Conservation (phyloP, 116 monocot species). For the Thalassia testudinum region DNA sequence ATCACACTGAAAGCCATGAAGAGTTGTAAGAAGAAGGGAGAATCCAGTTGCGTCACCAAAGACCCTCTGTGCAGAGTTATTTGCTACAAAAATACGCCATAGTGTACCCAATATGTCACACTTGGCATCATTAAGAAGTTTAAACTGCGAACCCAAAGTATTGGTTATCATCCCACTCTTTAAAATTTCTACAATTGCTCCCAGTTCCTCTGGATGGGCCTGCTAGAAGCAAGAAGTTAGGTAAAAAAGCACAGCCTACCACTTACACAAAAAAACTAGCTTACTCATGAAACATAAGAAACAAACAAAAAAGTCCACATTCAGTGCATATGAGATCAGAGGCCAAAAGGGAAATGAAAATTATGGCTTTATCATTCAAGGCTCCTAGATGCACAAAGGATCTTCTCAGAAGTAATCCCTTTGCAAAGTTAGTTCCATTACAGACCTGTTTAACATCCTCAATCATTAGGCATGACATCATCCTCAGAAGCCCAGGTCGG, state of each 20-base stretch:
- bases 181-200: conserved; percentile 69
- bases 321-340: neutral
- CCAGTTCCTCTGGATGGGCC: conserved; percentile 91
- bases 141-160: conserved; percentile 61
- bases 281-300: neutral
- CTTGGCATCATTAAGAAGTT: conserved; percentile 71
- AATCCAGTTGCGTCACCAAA: conserved; percentile 99
- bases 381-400: neutral
- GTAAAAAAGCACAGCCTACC: no score
- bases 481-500: conserved; percentile 63
- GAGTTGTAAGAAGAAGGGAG: conserved; percentile 78
- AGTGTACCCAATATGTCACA: conserved; percentile 81
- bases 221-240: conserved; percentile 17
- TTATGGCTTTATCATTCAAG: neutral
- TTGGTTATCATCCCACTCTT: conserved; percentile 94
- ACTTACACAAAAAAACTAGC: neutral
- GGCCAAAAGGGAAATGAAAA: conserved; percentile 1
- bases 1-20: conserved; percentile 68
- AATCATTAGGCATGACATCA: conserved; percentile 75
- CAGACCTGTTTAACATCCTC: conserved; percentile 88
- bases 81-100: conserved; percentile 85
- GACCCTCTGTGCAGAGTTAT: conserved; percentile 70
- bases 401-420: neutral
- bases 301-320: neutral
- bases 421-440: neutral